Evolutionary conservation across 164 flowering plant species (phyloP), one percentile per base, ranked within the genome.

Genomic region (Tetracentron sinense): DNA sequence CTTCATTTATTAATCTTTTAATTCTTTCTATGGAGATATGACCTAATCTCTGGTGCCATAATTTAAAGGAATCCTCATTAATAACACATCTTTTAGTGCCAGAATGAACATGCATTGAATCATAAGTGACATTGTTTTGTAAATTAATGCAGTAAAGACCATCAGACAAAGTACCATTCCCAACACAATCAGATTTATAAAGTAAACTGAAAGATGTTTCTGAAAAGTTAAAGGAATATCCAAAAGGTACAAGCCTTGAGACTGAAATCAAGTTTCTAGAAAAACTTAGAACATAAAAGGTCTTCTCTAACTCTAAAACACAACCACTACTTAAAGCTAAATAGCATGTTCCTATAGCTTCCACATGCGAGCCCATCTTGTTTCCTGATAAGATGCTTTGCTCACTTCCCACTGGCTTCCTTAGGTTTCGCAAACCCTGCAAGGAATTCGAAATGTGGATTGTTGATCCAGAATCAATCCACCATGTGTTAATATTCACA

Each of bases 261-360:
- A 72, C 63, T 2, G 58, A 72, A 62, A 72, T 67, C 54, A 72
- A 72, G 30, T 58, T 72, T 53, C 75, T 56, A 54, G 67, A 62
- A 11, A 67, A 72, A 56, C 35, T 35, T 31, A 63, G 72, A 49
- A 66, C 22, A 61, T 66, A 66, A 66, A 71, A 71, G 22, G 70
- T 60, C 52, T 46, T 65, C 22, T 51, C 72, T 20, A 72, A 72
- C 42, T 70, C 28, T 48, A 70, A n/a, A 70, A 57, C 57, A 38
- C 67, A 58, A 73, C n/a, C n/a, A 20, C 62, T 72, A 63, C 42
- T 61, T 42, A 59, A 66, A 61, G 46, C 20, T 26, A 71, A 56
- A 31, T 17, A 23, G 31, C 50, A 72, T 26, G 69, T 60, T 56
- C 75, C 69, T 52, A 69, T 52, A 54, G 73, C 75, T 51, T 72